Base-by-base conservation (phyloP, 2,329 filamentous ascomycete species). In the Biscogniauxia marginata region DNA sequence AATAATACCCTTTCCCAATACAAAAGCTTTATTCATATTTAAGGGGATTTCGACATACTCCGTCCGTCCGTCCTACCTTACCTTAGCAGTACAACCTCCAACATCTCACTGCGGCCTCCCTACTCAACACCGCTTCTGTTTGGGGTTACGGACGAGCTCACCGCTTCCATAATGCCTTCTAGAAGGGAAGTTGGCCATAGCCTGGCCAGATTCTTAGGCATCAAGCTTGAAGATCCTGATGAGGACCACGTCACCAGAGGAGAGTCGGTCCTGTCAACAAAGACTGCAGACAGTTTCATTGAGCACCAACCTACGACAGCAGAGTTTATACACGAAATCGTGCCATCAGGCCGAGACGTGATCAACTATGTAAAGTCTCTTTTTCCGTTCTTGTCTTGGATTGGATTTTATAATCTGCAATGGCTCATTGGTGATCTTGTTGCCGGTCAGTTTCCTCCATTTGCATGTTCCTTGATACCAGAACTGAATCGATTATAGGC, bases 301-400 rank as follows among this genome's bases (percentile, higher is more conserved):
- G 93, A 99, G 70, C 81, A 88, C 19, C 88, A 91, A 58, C 93
- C 95, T 0, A 90, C 86, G 3, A 84, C 85, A 0, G 67, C 73
- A 6, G 92, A 96, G 68, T 96, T 86, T 84, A 61, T 98, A 13
- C 69, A 71, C 4, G 81, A 87, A 2, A 74, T 89, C 18, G 69
- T 83, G 0, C 95, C 93, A 0, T 79, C 78, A 0, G 71, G 77
- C 7, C 61, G 70, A 1, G 81, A 89, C 34, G 53, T 87, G 3
- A 49, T 72, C 4, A 65, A 75, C 2, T 99, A 97, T 69, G 54
- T 86, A 56, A 75, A 79, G 62, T 88, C 84, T 13, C 77, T 98
- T 1, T 96, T 99, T 64, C 95, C 95, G 0, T 98, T 97, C 70
- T 71, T 89, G 4, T 80, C 84, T n/a, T 99, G 95, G 95, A 93